Base-by-base conservation (phyloP, 805 yeast species). In the Groenewaldozyma tartarivorans region DNA sequence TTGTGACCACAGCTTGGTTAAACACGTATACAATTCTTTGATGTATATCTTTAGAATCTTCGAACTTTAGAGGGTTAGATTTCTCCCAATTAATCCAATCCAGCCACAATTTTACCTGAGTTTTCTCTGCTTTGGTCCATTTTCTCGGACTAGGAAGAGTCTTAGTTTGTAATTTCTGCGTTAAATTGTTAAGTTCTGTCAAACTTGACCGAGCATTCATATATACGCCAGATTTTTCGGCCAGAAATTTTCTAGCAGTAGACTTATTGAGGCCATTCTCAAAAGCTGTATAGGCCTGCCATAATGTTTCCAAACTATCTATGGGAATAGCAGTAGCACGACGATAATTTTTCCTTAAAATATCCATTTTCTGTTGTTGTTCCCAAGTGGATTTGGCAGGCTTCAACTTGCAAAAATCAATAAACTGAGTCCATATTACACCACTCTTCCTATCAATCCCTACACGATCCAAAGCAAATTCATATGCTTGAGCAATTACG, bases 131-230 rank as follows among this genome's bases (percentile, higher is more conserved):
- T 31, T 68, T 6, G 21, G 36, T 32, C 58, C 49, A 48, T 5
- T 49, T 53, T 4, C 58, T 51, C 4, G 39, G 56, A 44, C 15
- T 61, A 52, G 48, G 64, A 41, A 41, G 55, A 43, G 49, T 60
- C 45, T 44, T 46, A 3, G 77, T 61, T 41, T 64, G 64, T 6
- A 83, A 53, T 17, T 70, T 73, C 29, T 64, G 62, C 0, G 85
- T 74, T 2, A 80, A 48, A 46, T 74, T 73, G 9, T 69, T 66
- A 71, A 86, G 75, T 54, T 84, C 95, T 33, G 74, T 77, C 46
- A 75, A 75, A 63, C 82, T 69, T 0, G 92, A 72, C 47, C 96
- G 71, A 1, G 95, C 88, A 48, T 73, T 77, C 95, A 90, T 84
- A 56, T 87, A 92, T 11, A 77, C 81, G 3, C 83, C 77, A 9